Conservation (phyloP, 306 rosid species). For the Chamaecrista fasciculata region DNA sequence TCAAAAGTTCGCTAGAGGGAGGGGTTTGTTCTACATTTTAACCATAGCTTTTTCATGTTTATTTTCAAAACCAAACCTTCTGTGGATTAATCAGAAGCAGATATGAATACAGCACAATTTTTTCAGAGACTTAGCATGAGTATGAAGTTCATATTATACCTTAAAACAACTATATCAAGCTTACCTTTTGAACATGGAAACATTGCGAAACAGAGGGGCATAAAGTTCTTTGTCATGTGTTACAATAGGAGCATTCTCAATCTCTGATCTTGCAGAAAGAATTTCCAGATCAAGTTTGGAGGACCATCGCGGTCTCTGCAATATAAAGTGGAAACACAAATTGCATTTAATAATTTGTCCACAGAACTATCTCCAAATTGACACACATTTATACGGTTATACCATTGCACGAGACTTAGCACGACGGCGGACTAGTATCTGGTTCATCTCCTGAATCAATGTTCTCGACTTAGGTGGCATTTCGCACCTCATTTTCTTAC, state of each 20-base stretch:
- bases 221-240: conserved; percentile 61
- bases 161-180: conserved; percentile 12
- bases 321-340: conserved; percentile 25
- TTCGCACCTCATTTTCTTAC: conserved; percentile 60
- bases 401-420: conserved; percentile 70
- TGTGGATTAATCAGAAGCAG: conserved; percentile 9
- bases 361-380: conserved; percentile 14
- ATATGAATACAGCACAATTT: conserved; percentile 1
- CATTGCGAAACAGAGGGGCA: conserved; percentile 78
- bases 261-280: conserved; percentile 66
- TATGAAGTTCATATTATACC: conserved; percentile 7
- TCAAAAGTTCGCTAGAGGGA: too few species aligned
- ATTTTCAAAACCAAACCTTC: conserved; percentile 1
- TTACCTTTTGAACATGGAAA: conserved; percentile 85
- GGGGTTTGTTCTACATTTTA: too few species aligned
- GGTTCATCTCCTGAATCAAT: conserved; percentile 71
- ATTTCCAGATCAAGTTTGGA: conserved; percentile 69
- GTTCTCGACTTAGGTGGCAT: conserved; percentile 81
- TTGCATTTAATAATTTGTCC: conserved; percentile 16
- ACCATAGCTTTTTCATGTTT: neutral
- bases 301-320: conserved; percentile 81
- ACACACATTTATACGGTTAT: conserved; percentile 40
- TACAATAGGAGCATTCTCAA: conserved; percentile 55
- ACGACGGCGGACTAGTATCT: conserved; percentile 51
- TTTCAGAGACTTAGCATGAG: neutral